phyloP scores from a whole-genome alignment of 192 early-diverging fungal genomes.

The Backusella tarrabulga region DNA sequence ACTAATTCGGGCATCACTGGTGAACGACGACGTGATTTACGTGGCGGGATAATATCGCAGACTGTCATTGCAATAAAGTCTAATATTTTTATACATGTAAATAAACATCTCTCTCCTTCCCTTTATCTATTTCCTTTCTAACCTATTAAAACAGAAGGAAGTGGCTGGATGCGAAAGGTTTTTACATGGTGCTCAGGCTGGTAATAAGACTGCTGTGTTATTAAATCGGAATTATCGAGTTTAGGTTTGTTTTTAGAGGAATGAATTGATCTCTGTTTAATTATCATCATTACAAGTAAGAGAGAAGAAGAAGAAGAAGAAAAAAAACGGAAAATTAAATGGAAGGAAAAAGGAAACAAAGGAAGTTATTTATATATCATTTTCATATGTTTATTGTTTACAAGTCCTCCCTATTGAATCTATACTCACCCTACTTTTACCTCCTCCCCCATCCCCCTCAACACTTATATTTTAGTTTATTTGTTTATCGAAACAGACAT shows the following conservation, averaged over 20 bases:
- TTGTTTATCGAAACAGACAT: neutral
- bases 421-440: neutral
- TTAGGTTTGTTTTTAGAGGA: neutral
- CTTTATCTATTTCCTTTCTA: neutral
- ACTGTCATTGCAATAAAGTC: slow-evolving; percentile 21
- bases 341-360: neutral
- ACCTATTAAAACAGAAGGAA: slow-evolving; percentile 15
- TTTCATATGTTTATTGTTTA: slow-evolving; percentile 5
- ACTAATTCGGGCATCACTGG: slow-evolving; percentile 27
- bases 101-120: neutral
- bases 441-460: neutral
- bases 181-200: neutral
- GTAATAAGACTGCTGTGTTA: neutral
- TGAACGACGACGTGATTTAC: slow-evolving; percentile 1
- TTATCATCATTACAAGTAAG: neutral
- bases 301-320: neutral
- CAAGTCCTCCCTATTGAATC: neutral
- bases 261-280: neutral
- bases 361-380: neutral
- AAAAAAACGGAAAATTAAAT: neutral
- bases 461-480: neutral
- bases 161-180: neutral
- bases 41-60: slow-evolving; percentile 14
- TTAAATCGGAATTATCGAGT: neutral
- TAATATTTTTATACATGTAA: neutral